Evolutionary conservation across 2,329 filamentous ascomycete species (phyloP).

Genomic region (Ambrosiella cleistominuta): DNA sequence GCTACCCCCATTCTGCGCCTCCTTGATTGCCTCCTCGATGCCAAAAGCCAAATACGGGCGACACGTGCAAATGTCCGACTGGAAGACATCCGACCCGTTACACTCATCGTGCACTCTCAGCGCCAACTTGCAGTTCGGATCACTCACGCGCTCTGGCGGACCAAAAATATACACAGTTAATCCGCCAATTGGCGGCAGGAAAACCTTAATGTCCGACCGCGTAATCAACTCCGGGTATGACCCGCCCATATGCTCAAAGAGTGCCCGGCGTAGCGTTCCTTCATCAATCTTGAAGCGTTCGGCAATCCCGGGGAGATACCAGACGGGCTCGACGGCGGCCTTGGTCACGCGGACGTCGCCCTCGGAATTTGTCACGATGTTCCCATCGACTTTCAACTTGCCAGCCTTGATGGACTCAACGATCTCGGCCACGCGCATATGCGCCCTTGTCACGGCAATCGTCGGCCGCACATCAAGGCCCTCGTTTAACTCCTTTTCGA

Average conservation of each 20-base stretch:
- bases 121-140: slow-evolving; percentile 63
- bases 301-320: slow-evolving; percentile 75
- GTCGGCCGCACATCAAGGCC: slow-evolving; percentile 56
- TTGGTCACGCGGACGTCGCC: slow-evolving; percentile 92
- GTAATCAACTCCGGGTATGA: slow-evolving; percentile 96
- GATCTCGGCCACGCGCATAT: slow-evolving; percentile 87
- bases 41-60: slow-evolving; percentile 91
- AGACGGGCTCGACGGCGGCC: slow-evolving; percentile 87
- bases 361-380: slow-evolving; percentile 68
- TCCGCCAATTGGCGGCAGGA: slow-evolving; percentile 83
- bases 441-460: slow-evolving; percentile 78
- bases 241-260: slow-evolving; percentile 92
- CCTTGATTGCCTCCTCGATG: slow-evolving; percentile 92
- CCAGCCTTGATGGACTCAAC: slow-evolving; percentile 72
- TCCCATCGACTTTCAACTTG: slow-evolving; percentile 61
- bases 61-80: slow-evolving; percentile 95
- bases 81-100: slow-evolving; percentile 94
- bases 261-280: slow-evolving; percentile 61
- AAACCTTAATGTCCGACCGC: slow-evolving; percentile 82
- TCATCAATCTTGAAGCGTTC: slow-evolving; percentile 92
- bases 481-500: slow-evolving; percentile 5
- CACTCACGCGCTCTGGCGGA: slow-evolving; percentile 82
- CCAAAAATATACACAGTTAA: slow-evolving; percentile 96
- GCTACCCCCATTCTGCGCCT: slow-evolving; percentile 83
- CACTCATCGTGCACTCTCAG: slow-evolving; percentile 70